Percentiles rank a stretch among this genome's conserved stretches.
Evolutionary conservation across 2,329 filamentous ascomycete species (phyloP).

Genomic region (Hypoxylon sp.): DNA sequence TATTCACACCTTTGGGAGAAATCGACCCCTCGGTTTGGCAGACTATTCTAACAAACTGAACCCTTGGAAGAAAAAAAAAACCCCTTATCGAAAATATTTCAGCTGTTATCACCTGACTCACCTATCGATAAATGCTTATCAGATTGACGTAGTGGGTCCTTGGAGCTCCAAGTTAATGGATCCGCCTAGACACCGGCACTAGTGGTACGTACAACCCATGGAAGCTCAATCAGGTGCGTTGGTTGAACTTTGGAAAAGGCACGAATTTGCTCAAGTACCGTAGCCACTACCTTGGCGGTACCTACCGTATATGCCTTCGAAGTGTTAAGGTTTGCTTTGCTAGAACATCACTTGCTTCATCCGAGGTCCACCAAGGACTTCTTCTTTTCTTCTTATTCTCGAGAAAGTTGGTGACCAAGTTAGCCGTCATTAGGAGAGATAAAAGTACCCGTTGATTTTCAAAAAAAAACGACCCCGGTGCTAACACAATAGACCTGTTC

Average conservation of each 20-base stretch:
- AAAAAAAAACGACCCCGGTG: slow-evolving; percentile 4
- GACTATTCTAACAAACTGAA: slow-evolving; percentile 25
- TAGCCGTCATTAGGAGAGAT: slow-evolving; percentile 15
- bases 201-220: slow-evolving; percentile 12
- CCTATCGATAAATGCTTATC: slow-evolving; percentile 42
- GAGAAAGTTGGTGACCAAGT: slow-evolving; percentile 2
- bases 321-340: slow-evolving; percentile 2
- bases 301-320: slow-evolving; percentile 3
- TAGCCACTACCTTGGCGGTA: slow-evolving; percentile 6
- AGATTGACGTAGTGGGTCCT: slow-evolving; percentile 21
- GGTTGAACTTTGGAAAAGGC: slow-evolving; percentile 6
- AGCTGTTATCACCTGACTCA: slow-evolving; percentile 27
- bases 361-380: slow-evolving; percentile 2
- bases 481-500: slow-evolving; percentile 22
- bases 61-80: slow-evolving; percentile 45
- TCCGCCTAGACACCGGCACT: slow-evolving; percentile 21
- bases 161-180: slow-evolving; percentile 19
- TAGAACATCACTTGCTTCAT: slow-evolving; percentile 4
- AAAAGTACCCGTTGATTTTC: not conserved
- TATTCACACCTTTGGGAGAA: slow-evolving; percentile 18
- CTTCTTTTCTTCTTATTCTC: not conserved
- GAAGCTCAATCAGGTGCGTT: slow-evolving; percentile 19
- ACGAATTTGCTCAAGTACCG: slow-evolving; percentile 19
- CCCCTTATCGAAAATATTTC: slow-evolving; percentile 48
- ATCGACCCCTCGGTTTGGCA: slow-evolving; percentile 26